Conservation (phyloP, 192 early-diverging fungal genomes). For the Backusella australiensis region DNA sequence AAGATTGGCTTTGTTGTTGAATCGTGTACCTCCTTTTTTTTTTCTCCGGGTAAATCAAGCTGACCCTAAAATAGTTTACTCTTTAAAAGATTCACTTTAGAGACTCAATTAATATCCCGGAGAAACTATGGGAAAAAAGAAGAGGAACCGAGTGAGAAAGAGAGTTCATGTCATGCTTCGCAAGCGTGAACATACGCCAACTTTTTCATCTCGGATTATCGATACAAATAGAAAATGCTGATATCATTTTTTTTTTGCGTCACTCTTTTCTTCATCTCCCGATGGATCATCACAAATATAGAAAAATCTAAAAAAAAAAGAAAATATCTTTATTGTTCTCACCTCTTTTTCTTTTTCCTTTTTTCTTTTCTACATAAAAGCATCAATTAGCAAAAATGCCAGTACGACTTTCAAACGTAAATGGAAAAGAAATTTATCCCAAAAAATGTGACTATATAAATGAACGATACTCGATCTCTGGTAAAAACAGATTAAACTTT, state of each 20-base stretch:
- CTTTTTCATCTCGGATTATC: not conserved
- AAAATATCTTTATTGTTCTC: not conserved
- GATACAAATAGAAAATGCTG: not conserved
- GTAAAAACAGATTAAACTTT: not conserved
- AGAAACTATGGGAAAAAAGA: not conserved
- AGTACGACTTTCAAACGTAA: not conserved
- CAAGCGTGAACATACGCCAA: not conserved
- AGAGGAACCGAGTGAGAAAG: not conserved
- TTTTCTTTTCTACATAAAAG: not conserved
- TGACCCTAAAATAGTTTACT: not conserved
- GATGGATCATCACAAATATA: not conserved
- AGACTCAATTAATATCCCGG: not conserved
- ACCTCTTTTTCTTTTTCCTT: not conserved
- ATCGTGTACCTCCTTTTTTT: no score
- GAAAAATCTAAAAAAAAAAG: not conserved
- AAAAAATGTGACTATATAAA: not conserved
- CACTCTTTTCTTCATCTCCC: not conserved
- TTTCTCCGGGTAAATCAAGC: not conserved
- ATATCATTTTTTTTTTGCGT: not conserved
- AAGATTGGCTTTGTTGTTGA: no score
- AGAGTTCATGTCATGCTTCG: not conserved
- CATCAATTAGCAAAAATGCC: not conserved
- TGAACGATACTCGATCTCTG: not conserved
- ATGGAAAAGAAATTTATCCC: not conserved
- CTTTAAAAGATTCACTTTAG: not conserved